Evolutionary conservation across 345 rosid genomes (phyloP), one percentile per base, ranked within the genome.

Genomic region (Rhizophora mangle): DNA sequence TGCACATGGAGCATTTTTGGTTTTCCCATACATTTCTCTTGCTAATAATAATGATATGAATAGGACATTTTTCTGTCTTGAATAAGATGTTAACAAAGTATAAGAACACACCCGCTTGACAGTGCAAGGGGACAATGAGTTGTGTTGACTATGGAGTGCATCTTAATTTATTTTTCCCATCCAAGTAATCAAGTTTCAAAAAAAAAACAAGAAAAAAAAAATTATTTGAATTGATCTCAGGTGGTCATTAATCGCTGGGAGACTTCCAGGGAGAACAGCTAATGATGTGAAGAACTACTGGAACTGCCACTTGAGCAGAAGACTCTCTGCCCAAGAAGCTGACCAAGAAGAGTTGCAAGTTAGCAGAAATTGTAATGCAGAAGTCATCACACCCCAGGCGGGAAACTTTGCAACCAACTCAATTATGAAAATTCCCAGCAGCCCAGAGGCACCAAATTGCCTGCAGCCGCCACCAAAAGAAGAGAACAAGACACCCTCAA

Each of bases 211-310:
- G 24, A 24, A 24, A 24, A 24, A 24, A 2, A 43, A 0, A 15
- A 2, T 43, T 18, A 43, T 43, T 43, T 43, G 18, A 13, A 43
- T 43, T 43, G 16, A 43, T 43, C 18, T 43, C 49, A 75, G 85
- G 80, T 81, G 85, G 85, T 72, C 82, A 52, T 18, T 78, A 29
- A 81, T 81, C 15, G 76, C 72, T 26, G 74, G 76, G 2, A 72
- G 78, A 63, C 81, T 81, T 24, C 72, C 80, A 10, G 76, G 82
- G 37, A 75, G 82, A 73, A 78, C 85, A 1, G 74, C 73, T 2
- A 75, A 75, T 16, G 82, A 75, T 20, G 70, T 81, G 30, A 81
- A 81, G 78, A 81, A 81, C 61, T 72, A 57, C 43, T 81, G 82
- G 85, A 81, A 75, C 64, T 81, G 76, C 53, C 84, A 74, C 36